phyloP scores from a whole-genome alignment of 352 stramenopile genomes.

The Phytopythium litorale region DNA sequence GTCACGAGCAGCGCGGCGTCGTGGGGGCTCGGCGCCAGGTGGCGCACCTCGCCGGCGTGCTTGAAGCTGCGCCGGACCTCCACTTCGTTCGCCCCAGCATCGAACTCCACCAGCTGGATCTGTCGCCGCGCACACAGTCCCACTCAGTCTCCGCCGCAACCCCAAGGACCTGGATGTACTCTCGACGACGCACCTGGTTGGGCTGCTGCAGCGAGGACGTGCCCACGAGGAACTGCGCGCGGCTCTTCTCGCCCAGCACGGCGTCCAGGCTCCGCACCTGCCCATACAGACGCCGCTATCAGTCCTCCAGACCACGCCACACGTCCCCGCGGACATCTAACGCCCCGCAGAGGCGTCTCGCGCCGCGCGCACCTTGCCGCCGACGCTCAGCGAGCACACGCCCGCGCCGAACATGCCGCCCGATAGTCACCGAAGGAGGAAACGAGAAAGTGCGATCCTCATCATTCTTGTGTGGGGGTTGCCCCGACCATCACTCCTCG shows the following conservation, averaged over 20 bases:
- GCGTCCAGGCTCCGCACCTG: conserved; percentile 69
- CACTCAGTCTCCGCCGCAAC: too few species aligned
- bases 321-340: neutral
- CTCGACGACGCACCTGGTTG: conserved; percentile 44
- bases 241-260: conserved; percentile 56
- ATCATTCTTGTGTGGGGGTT: neutral
- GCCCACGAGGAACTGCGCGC: conserved; percentile 61
- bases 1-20: conserved; percentile 50
- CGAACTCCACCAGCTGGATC: conserved; percentile 63
- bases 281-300: neutral
- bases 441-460: conserved; percentile 1
- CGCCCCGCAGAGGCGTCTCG: neutral
- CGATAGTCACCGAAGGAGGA: neutral
- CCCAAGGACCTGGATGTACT: too few species aligned
- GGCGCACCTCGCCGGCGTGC: conserved; percentile 42
- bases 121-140: conserved; percentile 14
- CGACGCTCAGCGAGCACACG: conserved; percentile 39
- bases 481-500: neutral
- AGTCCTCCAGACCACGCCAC: neutral
- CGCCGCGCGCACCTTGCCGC: conserved; percentile 23
- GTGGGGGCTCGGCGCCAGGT: conserved; percentile 47
- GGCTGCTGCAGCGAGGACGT: conserved; percentile 55
- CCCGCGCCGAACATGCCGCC: conserved; percentile 24
- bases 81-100: conserved; percentile 34
- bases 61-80: conserved; percentile 33